A percentile compares a stretch with the other conserved stretches of the same genome.
These are phyloP conservation scores for Pythium dissimile DNA, from an alignment of 352 stramenopile genomes.

Conservation along the genomic window DNA sequence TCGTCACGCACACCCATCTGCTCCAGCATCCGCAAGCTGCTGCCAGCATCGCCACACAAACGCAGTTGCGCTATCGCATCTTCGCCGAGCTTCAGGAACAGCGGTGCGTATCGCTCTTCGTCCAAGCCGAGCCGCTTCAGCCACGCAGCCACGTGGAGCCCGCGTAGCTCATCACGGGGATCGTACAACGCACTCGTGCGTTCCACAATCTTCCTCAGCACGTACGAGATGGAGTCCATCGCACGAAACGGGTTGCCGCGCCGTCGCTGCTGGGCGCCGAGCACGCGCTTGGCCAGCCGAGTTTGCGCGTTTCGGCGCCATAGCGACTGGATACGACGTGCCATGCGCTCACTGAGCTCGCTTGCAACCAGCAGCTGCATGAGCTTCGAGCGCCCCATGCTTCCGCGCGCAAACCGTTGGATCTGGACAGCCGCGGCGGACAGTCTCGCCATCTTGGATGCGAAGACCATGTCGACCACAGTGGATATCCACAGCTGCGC, in stretches of 20 bases:
- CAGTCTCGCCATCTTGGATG: constrained; percentile 27
- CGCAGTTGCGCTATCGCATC: constrained; percentile 23
- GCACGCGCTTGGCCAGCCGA: constrained; percentile 39
- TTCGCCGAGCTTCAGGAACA: constrained; percentile 39
- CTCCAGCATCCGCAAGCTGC: constrained; percentile 29
- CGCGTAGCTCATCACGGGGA: constrained; percentile 51
- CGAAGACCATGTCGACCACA: constrained; percentile 24
- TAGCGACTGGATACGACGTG: constrained; percentile 45
- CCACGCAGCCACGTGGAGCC: constrained; percentile 51
- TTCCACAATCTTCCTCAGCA: constrained; percentile 34
- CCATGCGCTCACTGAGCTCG: constrained; percentile 52
- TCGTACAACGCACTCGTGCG: constrained; percentile 38
- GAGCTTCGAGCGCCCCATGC: constrained; percentile 29
- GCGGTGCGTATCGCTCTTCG: constrained; percentile 36
- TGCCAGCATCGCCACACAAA: constrained; percentile 13
- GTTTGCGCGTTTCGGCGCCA: constrained; percentile 59
- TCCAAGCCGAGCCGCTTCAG: constrained; percentile 50
- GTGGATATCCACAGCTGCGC: constrained; percentile 23
- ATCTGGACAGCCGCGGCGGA: constrained; percentile 49
- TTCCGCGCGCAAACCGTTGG: constrained; percentile 52
- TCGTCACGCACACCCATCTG: constrained; percentile 36
- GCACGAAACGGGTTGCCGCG: constrained; percentile 49
- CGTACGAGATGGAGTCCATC: constrained; percentile 19
- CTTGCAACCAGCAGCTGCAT: constrained; percentile 30
- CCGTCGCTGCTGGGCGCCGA: constrained; percentile 46